Percentiles rank a stretch among this genome's conserved stretches.
Conservation (phyloP, 441 rosid species). For the Heliophila coronopifolia region DNA sequence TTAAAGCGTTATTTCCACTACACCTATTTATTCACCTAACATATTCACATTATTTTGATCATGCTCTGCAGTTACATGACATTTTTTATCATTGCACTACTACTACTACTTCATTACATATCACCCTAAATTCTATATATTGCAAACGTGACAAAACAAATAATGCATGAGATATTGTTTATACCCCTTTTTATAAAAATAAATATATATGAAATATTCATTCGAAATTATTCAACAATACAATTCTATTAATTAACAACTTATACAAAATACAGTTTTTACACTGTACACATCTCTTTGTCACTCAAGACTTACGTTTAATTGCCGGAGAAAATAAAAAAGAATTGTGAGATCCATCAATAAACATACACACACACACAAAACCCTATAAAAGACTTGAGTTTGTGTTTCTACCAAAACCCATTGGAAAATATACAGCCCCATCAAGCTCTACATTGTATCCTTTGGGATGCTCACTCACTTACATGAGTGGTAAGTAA, state of each 20-base stretch:
- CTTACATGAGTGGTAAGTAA: constrained; percentile 89
- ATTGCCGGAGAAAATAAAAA: constrained; percentile 11
- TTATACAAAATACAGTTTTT: constrained; percentile 21
- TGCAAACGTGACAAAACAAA: too few relatives aligned
- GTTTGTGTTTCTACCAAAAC: constrained; percentile 16
- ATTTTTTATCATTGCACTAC: too few relatives aligned
- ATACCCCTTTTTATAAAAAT: too few relatives aligned
- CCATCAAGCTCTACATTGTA: constrained; percentile 11
- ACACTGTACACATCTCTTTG: constrained; percentile 24
- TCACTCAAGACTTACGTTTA: constrained; percentile 7
- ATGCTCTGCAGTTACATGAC: too few relatives aligned
- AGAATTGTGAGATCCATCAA: constrained; percentile 15
- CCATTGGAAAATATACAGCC: constrained; percentile 13
- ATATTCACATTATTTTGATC: too few relatives aligned
- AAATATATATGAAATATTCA: too few relatives aligned
- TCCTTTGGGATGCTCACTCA: constrained; percentile 5
- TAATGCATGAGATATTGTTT: too few relatives aligned
- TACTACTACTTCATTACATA: too few relatives aligned
- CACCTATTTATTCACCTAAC: too few relatives aligned
- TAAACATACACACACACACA: constrained; percentile 1
- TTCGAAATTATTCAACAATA: constrained; percentile 13
- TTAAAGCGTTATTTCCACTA: too few relatives aligned
- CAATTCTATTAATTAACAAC: background rate
- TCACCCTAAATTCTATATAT: too few relatives aligned
- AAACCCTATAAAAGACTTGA: constrained; percentile 6